Base-by-base conservation (phyloP, 2,329 filamentous ascomycete species). In the Mycosphaerella arachidis region DNA sequence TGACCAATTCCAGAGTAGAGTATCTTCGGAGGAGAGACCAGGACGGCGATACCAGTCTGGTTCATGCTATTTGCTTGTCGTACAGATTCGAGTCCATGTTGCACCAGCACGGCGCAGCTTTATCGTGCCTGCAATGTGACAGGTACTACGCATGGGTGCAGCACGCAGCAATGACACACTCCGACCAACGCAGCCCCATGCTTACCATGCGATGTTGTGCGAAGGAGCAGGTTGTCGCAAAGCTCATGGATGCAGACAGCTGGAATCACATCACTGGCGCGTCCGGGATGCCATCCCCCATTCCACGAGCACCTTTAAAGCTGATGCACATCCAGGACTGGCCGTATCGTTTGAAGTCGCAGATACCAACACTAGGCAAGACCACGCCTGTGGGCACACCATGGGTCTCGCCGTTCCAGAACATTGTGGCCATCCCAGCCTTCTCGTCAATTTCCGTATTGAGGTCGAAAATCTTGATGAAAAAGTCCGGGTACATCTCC, bases 391-490 rank as follows among this genome's bases (percentile, higher is more conserved):
- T 54, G 8, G 46, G 51, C 29, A 55, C 24, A 8, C 57, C 57
- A 29, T 35, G 52, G 10, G 48, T 53, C 35, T 60, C 53, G 35
- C 46, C 58, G 35, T 56, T 60, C 48, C 46, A 60, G 35, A 56
- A 53, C 48, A 60, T 56, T 7, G 48, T 56, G 7, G 60, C 60
- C 20, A 31, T 59, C 6, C 55, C 60, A 1, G 48, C 35, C 48
- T 56, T 50, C 35, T 62, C 60, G 46, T 62, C 51, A 6, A 59
- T 46, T 29, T 59, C 37, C 4, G 60, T 58, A 18, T 50, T 57
- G 27, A 59, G 40, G 37, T 59, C 60, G 31, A 54, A 53, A 27
- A 56, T 55, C 9, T 29, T 31, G 27, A 62, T 31, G 31, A 29
- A 30, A 29, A 13, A 50, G 5, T 51, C 57, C 43, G 8, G n/a